A percentile compares a stretch with the other conserved stretches of the same genome.
Conservation (phyloP, 306 rosid genomes). For the Sesbania bispinosa region DNA sequence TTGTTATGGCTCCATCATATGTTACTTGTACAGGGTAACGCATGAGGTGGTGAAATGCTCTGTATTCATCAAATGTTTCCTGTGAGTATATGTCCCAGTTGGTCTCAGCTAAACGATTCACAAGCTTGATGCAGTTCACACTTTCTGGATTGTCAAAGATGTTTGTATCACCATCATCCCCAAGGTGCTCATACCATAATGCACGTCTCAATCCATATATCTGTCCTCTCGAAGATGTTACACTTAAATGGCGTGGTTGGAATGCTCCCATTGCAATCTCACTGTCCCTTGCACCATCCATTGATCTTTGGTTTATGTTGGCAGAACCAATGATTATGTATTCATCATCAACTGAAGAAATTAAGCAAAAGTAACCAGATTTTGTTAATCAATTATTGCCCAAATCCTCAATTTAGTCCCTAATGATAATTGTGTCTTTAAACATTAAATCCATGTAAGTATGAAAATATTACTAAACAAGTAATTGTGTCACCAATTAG, state of each 20-base stretch:
- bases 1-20: constrained; percentile 21
- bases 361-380: not conserved
- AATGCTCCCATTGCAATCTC: constrained; percentile 95
- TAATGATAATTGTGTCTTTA: too few species aligned
- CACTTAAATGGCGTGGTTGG: constrained; percentile 58
- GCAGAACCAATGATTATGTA: constrained; percentile 88
- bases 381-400: too few species aligned
- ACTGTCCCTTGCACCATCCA: constrained; percentile 88
- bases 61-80: constrained; percentile 10
- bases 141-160: constrained; percentile 31
- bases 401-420: too few species aligned
- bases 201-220: constrained; percentile 57
- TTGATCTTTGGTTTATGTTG: constrained; percentile 87
- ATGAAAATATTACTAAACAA: not conserved
- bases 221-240: constrained; percentile 50
- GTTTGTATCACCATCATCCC: not conserved
- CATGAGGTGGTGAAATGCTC: constrained; percentile 33
- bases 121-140: constrained; percentile 15
- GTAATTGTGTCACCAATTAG: too few species aligned
- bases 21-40: constrained; percentile 31
- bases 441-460: too few species aligned
- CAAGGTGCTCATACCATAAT: constrained; percentile 77
- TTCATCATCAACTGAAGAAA: constrained; percentile 74
- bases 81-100: constrained; percentile 28
- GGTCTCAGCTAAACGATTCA: constrained; percentile 24